Evolutionary conservation across 805 yeast species (phyloP), one percentile per base, ranked within the genome.

Genomic region (Saturnispora sekii): DNA sequence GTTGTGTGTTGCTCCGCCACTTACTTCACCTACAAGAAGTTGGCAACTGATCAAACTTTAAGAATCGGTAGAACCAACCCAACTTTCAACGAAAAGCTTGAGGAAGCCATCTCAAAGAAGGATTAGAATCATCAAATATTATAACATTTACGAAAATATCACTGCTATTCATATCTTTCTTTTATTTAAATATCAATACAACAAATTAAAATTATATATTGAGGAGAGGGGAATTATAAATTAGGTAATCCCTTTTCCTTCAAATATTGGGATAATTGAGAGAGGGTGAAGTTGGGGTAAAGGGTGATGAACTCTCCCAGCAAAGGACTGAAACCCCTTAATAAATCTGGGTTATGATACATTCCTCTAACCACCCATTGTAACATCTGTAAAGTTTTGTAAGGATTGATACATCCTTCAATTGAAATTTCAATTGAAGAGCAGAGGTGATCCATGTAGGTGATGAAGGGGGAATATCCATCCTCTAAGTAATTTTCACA

Each of bases 11-110:
- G 55, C 46, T 67, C 72, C 32, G 80, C 77, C 44, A 53, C 67
- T 49, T 76, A 61, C 65, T 76, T 76, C 65, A 56, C 74, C 11
- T 67, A 69, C 60, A 76, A 68, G 63, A 76, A 76, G 60, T 53
- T 76, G 36, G 61, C 66, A 32, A 63, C 68, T 44, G 82, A 76
- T 55, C 62, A 55, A 29, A 61, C 74, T 48, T 61, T 76, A 53
- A 74, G 76, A 65, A 58, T 76, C 41, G 67, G 71, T 45, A 70
- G 74, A 68, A 53, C 53, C 35, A 66, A 65, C 55, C 80, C 81
- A 56, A 52, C 48, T n/a, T 59, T 58, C 46, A 59, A 62, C 41
- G 68, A 64, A 40, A 63, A 64, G 47, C 50, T 62, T 32, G 60
- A 62, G 46, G 69, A 65, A 53, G 68, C 57, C 33, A 45, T 65